Evolutionary conservation across 1,284 basidiomycete species (phyloP), one percentile per base, ranked within the genome.

Genomic region (Pascua sp.): DNA sequence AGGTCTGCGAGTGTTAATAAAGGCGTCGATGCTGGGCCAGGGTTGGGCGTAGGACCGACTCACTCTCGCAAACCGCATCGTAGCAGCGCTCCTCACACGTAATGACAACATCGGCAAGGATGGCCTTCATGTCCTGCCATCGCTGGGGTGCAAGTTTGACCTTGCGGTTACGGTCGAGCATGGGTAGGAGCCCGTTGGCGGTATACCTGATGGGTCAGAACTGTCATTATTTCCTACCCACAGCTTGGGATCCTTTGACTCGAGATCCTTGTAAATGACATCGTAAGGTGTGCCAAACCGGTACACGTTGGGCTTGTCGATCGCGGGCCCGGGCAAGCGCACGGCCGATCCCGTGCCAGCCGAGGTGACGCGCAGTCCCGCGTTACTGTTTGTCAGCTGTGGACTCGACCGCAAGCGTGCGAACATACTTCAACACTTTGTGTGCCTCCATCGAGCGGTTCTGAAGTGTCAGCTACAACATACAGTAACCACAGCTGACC

Each of bases 361-460:
- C 1, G 95, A 98, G 55, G 91, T 87, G 45, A 98, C 96, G 49
- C 86, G 86, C 72, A 89, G 89, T 1, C 93, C 91, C 49, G 91
- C 92, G 77, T 92, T 88, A 42, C 75, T 77, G 56, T 5, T 13
- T 9, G 51, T 59, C 45, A 56, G 51, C 15, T 15, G 12, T 32
- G 24, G 7, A 32, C 24, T 32, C 24, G 24, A 32, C 24, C 7
- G 9, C 8, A 7, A 16, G 15, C 24, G 4, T 12, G 9, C 5
- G 11, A 24, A 83, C 90, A 78, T 67, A 94, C 89, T 87, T 80
- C 45, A 99, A 79, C 11, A 96, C 91, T 68, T 87, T 85, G 73
- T 99, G 96, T 0, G 92, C 96, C 76, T 98, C 95, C 96, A 99
- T 99, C 1, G 94, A 98, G 40, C 96, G 88, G 75, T 99, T 99